These are phyloP conservation scores for Eimeria falciformis DNA, from an alignment of 169 alveolate species.

Conservation along the genomic window DNA sequence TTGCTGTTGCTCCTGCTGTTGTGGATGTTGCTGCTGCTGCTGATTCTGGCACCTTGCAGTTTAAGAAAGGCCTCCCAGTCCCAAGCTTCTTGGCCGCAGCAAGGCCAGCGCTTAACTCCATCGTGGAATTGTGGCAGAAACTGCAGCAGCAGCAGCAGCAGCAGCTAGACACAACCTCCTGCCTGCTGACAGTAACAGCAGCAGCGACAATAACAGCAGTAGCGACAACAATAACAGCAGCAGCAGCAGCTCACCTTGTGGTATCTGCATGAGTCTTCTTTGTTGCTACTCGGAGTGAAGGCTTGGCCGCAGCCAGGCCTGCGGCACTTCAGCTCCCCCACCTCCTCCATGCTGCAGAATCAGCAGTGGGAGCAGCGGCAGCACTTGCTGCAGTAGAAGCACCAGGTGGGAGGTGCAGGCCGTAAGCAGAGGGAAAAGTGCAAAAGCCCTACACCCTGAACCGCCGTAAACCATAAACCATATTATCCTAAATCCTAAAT, in stretches of 20 bases:
- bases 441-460: background rate
- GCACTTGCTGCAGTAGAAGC: too few relatives aligned
- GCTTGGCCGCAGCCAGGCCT: background rate
- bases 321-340: background rate
- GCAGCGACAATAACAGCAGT: background rate
- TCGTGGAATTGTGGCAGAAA: constrained; percentile 73
- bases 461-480: too few relatives aligned
- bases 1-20: too few relatives aligned
- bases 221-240: background rate
- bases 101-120: constrained; percentile 75
- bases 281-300: background rate
- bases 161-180: background rate
- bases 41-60: constrained; percentile 30
- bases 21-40: too few relatives aligned
- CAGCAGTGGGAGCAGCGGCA: background rate
- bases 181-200: background rate
- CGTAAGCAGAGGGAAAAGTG: background rate
- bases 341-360: background rate
- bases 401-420: too few relatives aligned
- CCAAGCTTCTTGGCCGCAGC: constrained; percentile 70
- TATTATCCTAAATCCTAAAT: too few relatives aligned
- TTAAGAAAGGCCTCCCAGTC: constrained; percentile 78
- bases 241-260: background rate
- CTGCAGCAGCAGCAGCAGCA: constrained; percentile 43
- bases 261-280: background rate